Percentiles rank a stretch among this genome's conserved stretches.
phyloP scores from a whole-genome alignment of 371 early-diverging fungal species.

The Mucor lusitanicus region DNA sequence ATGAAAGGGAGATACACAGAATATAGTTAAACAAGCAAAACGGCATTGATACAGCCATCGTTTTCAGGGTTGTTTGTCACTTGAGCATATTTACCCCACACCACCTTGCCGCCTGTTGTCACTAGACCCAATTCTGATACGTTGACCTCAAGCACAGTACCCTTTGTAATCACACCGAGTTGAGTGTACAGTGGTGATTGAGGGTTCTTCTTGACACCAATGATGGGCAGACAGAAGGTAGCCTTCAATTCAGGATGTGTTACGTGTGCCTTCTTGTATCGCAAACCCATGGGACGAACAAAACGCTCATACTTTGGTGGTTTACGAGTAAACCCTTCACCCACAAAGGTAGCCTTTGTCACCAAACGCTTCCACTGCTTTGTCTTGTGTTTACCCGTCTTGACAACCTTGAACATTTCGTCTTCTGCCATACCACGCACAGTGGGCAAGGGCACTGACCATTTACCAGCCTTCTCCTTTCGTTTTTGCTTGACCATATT shows the following conservation, averaged over 20 bases:
- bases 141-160: constrained; percentile 97
- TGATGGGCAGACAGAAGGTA: constrained; percentile 98
- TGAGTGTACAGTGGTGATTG: constrained; percentile 97
- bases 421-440: constrained; percentile 82
- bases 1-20: background rate
- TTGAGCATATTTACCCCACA: constrained; percentile 99
- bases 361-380: constrained; percentile 99
- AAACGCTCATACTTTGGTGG: constrained; percentile 99
- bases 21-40: constrained; percentile 80
- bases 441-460: constrained; percentile 98
- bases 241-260: constrained; percentile 99
- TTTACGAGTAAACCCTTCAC: constrained; percentile 99
- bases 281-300: constrained; percentile 98
- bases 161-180: constrained; percentile 99
- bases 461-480: constrained; percentile 99
- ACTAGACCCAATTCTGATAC: constrained; percentile 98
- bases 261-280: constrained; percentile 99
- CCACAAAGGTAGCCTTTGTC: constrained; percentile 99
- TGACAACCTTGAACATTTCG: constrained; percentile 79
- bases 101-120: constrained; percentile 98
- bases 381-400: constrained; percentile 94
- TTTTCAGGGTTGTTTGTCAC: constrained; percentile 93
- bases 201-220: constrained; percentile 99
- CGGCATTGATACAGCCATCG: constrained; percentile 97
- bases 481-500: constrained; percentile 99